phyloP scores from a whole-genome alignment of 1,284 basidiomycete genomes.

The Omphalotus olearius region DNA sequence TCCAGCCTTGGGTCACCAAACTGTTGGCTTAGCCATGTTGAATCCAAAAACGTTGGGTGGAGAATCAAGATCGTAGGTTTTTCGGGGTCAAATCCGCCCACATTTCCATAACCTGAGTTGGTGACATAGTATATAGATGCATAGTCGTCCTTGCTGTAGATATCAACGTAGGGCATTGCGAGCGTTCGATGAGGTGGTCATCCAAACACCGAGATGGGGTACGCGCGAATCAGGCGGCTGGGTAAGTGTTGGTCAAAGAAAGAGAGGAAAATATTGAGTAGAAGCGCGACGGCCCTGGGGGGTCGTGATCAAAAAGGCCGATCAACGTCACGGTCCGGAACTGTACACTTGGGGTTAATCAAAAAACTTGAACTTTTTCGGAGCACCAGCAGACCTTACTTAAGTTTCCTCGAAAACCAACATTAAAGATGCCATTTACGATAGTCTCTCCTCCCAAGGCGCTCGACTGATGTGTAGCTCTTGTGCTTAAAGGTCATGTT shows the following conservation, averaged over 20 bases:
- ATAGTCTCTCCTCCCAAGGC: too few species aligned
- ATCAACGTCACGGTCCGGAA: neutral
- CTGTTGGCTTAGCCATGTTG: constrained; percentile 62
- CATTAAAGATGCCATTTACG: too few species aligned
- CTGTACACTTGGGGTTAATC: too few species aligned
- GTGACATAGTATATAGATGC: constrained; percentile 69
- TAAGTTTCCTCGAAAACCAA: too few species aligned
- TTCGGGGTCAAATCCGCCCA: constrained; percentile 58
- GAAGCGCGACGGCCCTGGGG: neutral
- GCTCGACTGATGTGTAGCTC: too few species aligned
- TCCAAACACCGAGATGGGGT: too few species aligned
- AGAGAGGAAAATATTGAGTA: neutral
- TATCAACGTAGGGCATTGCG: constrained; percentile 67
- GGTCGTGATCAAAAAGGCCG: neutral
- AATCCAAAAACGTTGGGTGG: constrained; percentile 65
- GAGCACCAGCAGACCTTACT: too few species aligned
- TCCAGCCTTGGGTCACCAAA: constrained; percentile 62
- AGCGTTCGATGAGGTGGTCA: neutral
- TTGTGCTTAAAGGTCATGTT: too few species aligned
- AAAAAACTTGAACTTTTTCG: too few species aligned
- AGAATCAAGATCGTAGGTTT: constrained; percentile 64
- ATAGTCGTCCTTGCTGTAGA: constrained; percentile 59
- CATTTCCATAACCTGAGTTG: constrained; percentile 49
- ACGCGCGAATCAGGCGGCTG: too few species aligned
- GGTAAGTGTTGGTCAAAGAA: neutral